A percentile compares a stretch with the other conserved stretches of the same genome.
Conservation (phyloP, 1,139 yeast genomes). For the Debaryomyces fabryi region DNA sequence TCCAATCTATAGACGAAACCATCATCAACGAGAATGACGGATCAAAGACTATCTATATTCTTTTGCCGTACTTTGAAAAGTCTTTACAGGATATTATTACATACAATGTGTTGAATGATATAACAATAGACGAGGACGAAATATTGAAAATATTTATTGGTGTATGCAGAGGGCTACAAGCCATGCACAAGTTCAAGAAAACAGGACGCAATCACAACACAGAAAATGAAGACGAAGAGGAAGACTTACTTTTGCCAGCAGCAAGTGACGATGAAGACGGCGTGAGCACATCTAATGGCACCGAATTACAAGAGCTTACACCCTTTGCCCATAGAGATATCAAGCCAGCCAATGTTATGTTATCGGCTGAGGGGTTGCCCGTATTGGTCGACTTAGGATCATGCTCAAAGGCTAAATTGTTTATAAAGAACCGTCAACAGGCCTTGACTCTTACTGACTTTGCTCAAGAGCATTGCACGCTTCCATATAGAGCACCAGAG, state of each 20-base stretch:
- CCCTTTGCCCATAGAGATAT: constrained; percentile 87
- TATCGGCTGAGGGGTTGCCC: constrained; percentile 71
- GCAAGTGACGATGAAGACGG: constrained; percentile 35
- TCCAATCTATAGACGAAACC: constrained; percentile 69
- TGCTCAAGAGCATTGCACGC: constrained; percentile 84
- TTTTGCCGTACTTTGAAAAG: constrained; percentile 72
- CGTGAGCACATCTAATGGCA: constrained; percentile 22
- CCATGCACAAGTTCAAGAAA: constrained; percentile 68
- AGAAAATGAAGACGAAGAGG: constrained; percentile 32
- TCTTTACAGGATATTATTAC: constrained; percentile 81
- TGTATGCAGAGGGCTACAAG: constrained; percentile 71
- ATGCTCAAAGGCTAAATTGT: constrained; percentile 63
- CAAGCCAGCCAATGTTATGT: constrained; percentile 88
- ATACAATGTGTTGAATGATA: constrained; percentile 57
- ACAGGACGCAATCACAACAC: constrained; percentile 19
- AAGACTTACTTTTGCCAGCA: constrained; percentile 32
- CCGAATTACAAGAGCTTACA: constrained; percentile 59
- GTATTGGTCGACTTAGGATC: constrained; percentile 87
- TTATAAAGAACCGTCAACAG: constrained; percentile 61
- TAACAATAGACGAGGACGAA: constrained; percentile 59
- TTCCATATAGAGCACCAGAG: constrained; percentile 91
- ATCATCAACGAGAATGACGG: constrained; percentile 78
- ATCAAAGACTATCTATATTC: constrained; percentile 71
- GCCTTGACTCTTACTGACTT: constrained; percentile 78
- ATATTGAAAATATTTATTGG: constrained; percentile 65